Evolutionary conservation across 805 yeast genomes (phyloP), one percentile per base, ranked within the genome.

Genomic region (Candida golubevii): DNA sequence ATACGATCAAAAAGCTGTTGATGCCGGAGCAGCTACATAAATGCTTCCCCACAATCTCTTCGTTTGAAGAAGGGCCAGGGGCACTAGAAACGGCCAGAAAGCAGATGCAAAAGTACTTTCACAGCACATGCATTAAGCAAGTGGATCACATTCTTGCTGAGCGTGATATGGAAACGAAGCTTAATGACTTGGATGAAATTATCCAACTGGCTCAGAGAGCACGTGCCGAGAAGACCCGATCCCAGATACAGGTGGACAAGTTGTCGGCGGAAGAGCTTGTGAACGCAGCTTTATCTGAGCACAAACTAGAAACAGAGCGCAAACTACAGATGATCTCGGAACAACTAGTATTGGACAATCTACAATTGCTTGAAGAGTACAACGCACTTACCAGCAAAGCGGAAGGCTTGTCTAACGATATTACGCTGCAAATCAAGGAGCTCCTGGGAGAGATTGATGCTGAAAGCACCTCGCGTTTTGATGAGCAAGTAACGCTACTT

Each of bases 11-110:
- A 35, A 74, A 71, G 50, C 67, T 79, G 35, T 64, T 79, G 33
- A 69, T 73, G 23, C 61, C 70, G 44, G 83, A 80, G 11, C 77
- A 77, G 47, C 58, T 81, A 23, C 61, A 67, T 40, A 56, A 72
- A 15, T 80, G 85, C 55, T 82, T 77, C 55, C 86, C 86, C 2
- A 60, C 63, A 7, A 69, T 79, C 35, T 70, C 82, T 2, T 44
- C 56, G n/a, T 61, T 72, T 12, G 66, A 63, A n/a, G 71, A 67
- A 23, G 83, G 82, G 3, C 59, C 64, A 4, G 63, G 63, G 23
- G 58, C 72, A 4, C 59, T 80, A 9, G 67, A 68, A 15, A 69
- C 71, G 26, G 82, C 82, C 7, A 66, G 79, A 38, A 62, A 66
- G 15, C 85, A 80, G 51, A 74, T 81, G 10, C 64, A 71, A 13